These are phyloP conservation scores for Colletotrichum sp. DNA, from an alignment of 2,329 filamentous ascomycete species.

Conservation along the genomic window DNA sequence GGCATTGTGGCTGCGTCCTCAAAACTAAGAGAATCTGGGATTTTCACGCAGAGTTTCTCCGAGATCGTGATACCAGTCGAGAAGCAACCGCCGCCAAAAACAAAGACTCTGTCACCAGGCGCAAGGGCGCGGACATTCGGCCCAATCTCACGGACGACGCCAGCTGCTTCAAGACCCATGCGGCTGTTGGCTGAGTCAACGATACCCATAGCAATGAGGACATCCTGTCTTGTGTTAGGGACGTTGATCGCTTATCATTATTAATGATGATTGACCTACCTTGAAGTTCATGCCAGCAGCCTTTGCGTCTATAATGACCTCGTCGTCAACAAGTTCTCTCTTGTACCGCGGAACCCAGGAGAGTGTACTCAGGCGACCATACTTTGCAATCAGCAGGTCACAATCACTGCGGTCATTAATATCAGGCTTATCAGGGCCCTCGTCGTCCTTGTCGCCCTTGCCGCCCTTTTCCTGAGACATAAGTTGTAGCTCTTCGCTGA, in stretches of 20 bases:
- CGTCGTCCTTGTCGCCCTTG: not conserved
- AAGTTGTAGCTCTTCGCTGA: not conserved
- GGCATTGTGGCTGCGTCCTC: conserved; percentile 40
- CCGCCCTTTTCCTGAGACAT: not conserved
- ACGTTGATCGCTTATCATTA: too few relatives aligned
- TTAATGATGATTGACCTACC: conserved; percentile 29
- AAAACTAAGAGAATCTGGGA: conserved; percentile 38
- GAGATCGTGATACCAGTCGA: not conserved
- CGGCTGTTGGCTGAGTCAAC: conserved; percentile 9
- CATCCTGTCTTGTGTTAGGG: not conserved
- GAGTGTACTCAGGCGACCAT: conserved; percentile 4
- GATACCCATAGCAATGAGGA: conserved; percentile 27
- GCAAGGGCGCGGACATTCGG: conserved; percentile 29
- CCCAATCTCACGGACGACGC: conserved; percentile 33
- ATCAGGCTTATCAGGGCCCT: not conserved
- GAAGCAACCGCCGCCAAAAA: conserved; percentile 1
- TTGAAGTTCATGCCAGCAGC: conserved; percentile 12
- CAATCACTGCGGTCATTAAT: not conserved
- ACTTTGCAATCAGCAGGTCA: not conserved
- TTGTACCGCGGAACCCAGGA: not conserved
- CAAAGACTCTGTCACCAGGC: conserved; percentile 24
- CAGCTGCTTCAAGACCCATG: conserved; percentile 33
- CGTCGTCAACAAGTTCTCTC: not conserved
- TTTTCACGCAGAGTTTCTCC: conserved; percentile 26
- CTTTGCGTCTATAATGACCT: not conserved